These are phyloP conservation scores for Solanum rostratum DNA, from an alignment of 257 asterid species.

Conservation along the genomic window DNA sequence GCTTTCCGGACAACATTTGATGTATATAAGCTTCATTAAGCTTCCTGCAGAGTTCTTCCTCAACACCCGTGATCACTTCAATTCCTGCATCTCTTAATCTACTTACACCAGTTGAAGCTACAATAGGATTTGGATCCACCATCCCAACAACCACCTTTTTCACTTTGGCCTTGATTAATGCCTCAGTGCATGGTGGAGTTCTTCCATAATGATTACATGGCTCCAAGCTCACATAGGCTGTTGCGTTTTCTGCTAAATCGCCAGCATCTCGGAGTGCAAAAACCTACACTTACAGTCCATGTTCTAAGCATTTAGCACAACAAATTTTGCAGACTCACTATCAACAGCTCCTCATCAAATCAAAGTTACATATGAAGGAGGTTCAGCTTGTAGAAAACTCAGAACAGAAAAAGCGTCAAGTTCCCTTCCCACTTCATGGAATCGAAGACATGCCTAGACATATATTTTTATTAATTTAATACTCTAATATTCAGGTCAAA, in stretches of 20 bases:
- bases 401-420: too few relatives aligned
- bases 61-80: constrained; percentile 66
- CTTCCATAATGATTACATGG: constrained; percentile 96
- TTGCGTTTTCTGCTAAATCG: constrained; percentile 60
- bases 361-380: background rate
- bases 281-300: constrained; percentile 32
- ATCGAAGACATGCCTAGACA: background rate
- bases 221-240: constrained; percentile 87
- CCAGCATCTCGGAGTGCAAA: constrained; percentile 92
- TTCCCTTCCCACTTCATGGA: background rate
- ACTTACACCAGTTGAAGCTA: constrained; percentile 68
- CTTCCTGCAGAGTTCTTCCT: constrained; percentile 70
- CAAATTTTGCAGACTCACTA: background rate
- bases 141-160: constrained; percentile 77
- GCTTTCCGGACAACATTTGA: constrained; percentile 67
- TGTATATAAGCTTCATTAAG: constrained; percentile 76
- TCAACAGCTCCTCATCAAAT: background rate
- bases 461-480: background rate
- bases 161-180: constrained; percentile 78
- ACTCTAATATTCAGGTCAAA: background rate
- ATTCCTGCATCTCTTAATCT: constrained; percentile 70
- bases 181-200: constrained; percentile 94
- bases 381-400: background rate
- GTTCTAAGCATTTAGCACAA: background rate
- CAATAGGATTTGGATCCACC: constrained; percentile 92